These are phyloP conservation scores for Diaporthe destruens DNA, from an alignment of 2,329 filamentous ascomycete species.

Conservation along the genomic window DNA sequence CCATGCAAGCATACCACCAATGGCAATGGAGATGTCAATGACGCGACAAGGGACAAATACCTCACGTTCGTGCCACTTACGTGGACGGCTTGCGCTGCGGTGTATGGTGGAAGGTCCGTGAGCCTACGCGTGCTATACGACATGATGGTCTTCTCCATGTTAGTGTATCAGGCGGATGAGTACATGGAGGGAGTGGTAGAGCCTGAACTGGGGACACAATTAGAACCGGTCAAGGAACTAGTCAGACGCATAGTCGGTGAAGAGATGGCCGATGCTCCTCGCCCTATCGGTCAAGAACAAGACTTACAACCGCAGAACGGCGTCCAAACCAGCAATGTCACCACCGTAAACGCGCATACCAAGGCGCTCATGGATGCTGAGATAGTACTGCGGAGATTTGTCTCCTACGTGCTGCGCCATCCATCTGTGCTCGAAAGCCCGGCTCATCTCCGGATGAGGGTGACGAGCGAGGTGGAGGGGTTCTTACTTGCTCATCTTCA, in stretches of 20 bases:
- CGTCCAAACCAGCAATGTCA: neutral
- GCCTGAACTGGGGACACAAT: neutral
- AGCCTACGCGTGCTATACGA: constrained; percentile 27
- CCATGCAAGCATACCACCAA: neutral
- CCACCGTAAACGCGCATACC: neutral
- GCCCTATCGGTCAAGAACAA: neutral
- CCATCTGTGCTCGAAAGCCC: neutral
- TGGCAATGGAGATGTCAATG: neutral
- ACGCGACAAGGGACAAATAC: neutral
- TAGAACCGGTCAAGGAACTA: neutral
- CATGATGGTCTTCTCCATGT: constrained; percentile 41
- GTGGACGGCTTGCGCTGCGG: constrained; percentile 3
- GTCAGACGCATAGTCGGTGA: neutral
- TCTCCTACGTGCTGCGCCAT: neutral
- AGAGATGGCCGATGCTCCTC: neutral
- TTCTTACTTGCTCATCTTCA: neutral
- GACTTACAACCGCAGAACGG: neutral
- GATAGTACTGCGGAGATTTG: neutral
- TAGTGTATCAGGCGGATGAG: constrained; percentile 42
- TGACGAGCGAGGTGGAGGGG: neutral
- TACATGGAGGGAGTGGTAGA: constrained; percentile 36
- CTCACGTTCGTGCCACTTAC: neutral
- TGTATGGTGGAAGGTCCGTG: neutral
- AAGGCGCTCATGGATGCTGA: neutral
- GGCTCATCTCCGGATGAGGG: neutral